Evolutionary conservation across 495 filamentous ascomycete genomes (phyloP).

Genomic region (Glarea lozoyensis): DNA sequence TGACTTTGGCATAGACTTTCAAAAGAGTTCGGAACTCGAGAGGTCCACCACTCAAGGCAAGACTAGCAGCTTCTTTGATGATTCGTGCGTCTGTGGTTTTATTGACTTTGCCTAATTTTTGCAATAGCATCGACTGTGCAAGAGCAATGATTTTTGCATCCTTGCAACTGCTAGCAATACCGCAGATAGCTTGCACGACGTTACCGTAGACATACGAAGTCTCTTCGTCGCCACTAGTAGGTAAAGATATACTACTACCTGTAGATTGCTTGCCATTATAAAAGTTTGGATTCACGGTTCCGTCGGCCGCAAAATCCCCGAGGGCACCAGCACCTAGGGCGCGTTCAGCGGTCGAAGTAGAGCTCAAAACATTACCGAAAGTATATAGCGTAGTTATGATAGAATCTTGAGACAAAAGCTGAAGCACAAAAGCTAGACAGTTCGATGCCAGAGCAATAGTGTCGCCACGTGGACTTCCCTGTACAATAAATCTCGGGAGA

Average conservation of each 20-base stretch:
- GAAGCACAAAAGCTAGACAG: slow-evolving; percentile 71
- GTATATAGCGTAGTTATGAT: slow-evolving; percentile 93
- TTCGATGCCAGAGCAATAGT: slow-evolving; percentile 68
- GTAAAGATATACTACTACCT: slow-evolving; percentile 71
- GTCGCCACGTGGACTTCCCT: slow-evolving; percentile 54
- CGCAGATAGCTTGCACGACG: slow-evolving; percentile 82
- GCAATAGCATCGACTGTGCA: slow-evolving; percentile 90
- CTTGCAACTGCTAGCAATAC: slow-evolving; percentile 67
- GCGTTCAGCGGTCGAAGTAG: slow-evolving; percentile 39
- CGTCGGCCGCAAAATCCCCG: slow-evolving; percentile 23
- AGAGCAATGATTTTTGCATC: slow-evolving; percentile 91
- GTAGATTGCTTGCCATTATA: slow-evolving; percentile 48
- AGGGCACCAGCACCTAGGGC: slow-evolving; percentile 20
- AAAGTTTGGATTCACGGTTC: slow-evolving; percentile 28
- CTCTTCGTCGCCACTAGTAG: slow-evolving; percentile 64
- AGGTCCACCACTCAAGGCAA: slow-evolving; percentile 66
- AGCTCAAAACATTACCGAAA: slow-evolving; percentile 82
- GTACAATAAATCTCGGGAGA: slow-evolving; percentile 74
- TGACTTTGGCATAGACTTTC: slow-evolving; percentile 68
- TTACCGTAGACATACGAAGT: slow-evolving; percentile 61
- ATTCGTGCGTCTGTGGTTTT: slow-evolving; percentile 70
- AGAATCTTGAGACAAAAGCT: slow-evolving; percentile 77
- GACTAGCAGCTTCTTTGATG: slow-evolving; percentile 64
- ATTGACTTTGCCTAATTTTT: slow-evolving; percentile 81
- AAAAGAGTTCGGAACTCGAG: slow-evolving; percentile 76